phyloP scores from a whole-genome alignment of 2,329 filamentous ascomycete species.

The Dactylellina drechsleri region DNA sequence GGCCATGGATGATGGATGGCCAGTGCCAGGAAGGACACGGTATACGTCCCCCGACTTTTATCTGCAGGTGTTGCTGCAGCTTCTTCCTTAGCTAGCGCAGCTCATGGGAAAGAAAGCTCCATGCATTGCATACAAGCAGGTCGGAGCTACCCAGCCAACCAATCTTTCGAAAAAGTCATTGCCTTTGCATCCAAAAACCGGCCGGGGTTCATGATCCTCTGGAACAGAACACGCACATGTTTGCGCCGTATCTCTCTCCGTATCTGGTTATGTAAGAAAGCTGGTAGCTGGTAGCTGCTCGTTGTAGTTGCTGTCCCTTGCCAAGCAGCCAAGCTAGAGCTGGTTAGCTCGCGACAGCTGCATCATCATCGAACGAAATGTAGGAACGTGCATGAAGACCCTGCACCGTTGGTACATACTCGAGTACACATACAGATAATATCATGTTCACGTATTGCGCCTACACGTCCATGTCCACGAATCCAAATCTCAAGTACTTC shows the following conservation, averaged over 20 bases:
- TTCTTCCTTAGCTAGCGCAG: too few species aligned
- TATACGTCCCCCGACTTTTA: not conserved
- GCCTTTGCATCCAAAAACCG: too few species aligned
- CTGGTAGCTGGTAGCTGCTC: not conserved
- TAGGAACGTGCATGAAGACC: conserved; percentile 48
- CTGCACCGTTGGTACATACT: not conserved
- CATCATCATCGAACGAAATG: conserved; percentile 4
- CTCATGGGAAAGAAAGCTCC: not conserved
- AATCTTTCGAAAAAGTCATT: too few species aligned
- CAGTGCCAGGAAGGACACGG: not conserved
- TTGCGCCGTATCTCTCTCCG: not conserved
- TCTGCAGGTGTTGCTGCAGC: not conserved
- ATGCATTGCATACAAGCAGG: not conserved
- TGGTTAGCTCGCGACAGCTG: not conserved
- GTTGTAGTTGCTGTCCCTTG: too few species aligned
- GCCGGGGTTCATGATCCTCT: too few species aligned
- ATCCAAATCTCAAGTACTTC: too few species aligned
- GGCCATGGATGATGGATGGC: not conserved
- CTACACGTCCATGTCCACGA: too few species aligned
- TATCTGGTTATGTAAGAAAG: not conserved
- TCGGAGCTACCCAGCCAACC: not conserved
- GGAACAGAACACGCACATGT: not conserved
- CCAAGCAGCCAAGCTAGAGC: too few species aligned
- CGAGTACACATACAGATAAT: too few species aligned
- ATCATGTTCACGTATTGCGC: too few species aligned